Evolutionary conservation across 2,329 filamentous ascomycete species (phyloP), one percentile per base, ranked within the genome.

Genomic region (Ophiostoma novo-ulmi): DNA sequence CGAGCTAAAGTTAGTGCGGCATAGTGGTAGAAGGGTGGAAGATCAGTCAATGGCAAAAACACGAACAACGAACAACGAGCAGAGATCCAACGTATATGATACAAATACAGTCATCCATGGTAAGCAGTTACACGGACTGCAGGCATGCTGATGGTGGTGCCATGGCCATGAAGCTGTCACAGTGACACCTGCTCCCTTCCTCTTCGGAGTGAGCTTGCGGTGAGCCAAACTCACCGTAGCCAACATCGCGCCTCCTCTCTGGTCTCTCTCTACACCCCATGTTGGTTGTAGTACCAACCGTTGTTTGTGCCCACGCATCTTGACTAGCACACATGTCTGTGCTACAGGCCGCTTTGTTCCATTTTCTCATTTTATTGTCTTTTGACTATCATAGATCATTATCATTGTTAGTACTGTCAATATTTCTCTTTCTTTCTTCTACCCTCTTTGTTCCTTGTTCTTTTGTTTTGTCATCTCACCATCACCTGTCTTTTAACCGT

Each of bases 281-380:
- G 58, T 35, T 35, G 22, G 58, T 63, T 13, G 22, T 26, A 35
- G 22, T 26, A 35, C 58, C 58, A 63, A 26, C 58, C 26, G 58
- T 63, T 63, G 26, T 36, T 63, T 63, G 58, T 63, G 58, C 58
- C 17, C 58, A 63, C 22, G 58, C 26, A 20, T 58, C 26, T 35
- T 35, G 22, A 2, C 55, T 17, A 61, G 26, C 55, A 63, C 58
- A 35, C 26, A 63, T 63, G 58, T 63, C 14, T 63, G 58, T 63
- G 58, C 58, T 63, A 63, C 58, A 31, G 26, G 1, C 17, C 17
- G 26, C 58, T 63, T 31, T 17, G n/a, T 35, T 20, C 26, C n/a
- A 13, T 35, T 63, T 61, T 31, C 1, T 26, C 5, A n/a, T 55
- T 55, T 22, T 55, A 61, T 61, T 31, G 22, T 26, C 6, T 55